Evolutionary conservation across 352 stramenopile species (phyloP).

Genomic region (Phytophthora colocasiae): DNA sequence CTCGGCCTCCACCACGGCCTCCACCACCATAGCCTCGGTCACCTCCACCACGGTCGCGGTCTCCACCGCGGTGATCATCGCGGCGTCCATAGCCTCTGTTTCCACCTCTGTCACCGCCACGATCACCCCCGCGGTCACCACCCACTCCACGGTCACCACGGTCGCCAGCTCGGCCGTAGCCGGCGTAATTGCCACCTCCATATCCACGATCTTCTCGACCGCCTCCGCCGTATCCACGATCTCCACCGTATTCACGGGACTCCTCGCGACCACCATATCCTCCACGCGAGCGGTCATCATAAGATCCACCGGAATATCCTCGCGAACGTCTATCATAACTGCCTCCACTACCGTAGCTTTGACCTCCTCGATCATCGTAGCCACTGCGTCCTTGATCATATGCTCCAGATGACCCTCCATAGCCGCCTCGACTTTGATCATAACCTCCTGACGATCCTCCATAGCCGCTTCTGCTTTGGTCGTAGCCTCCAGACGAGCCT

Average conservation of each 20-base stretch:
- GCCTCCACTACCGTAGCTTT: not conserved
- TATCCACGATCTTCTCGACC: slow-evolving; percentile 16
- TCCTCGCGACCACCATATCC: slow-evolving; percentile 15
- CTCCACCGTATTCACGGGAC: slow-evolving; percentile 16
- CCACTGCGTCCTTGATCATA: slow-evolving; percentile 21
- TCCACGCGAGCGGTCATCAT: slow-evolving; percentile 22
- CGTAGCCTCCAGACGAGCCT: too few relatives aligned
- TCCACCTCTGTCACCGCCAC: slow-evolving; percentile 21
- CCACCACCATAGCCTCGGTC: slow-evolving; percentile 22
- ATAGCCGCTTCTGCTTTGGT: slow-evolving; percentile 22
- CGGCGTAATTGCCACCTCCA: slow-evolving; percentile 5
- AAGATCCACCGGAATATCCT: slow-evolving; percentile 25
- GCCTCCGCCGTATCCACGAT: slow-evolving; percentile 14
- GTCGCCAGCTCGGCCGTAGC: slow-evolving; percentile 19
- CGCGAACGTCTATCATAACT: slow-evolving; percentile 29
- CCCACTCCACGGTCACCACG: too few relatives aligned
- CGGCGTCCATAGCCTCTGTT: slow-evolving; percentile 35
- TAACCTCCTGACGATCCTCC: slow-evolving; percentile 31
- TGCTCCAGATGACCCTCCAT: slow-evolving; percentile 3
- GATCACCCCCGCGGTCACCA: not conserved
- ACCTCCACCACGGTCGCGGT: slow-evolving; percentile 33
- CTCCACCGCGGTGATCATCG: slow-evolving; percentile 41
- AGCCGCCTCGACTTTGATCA: slow-evolving; percentile 32
- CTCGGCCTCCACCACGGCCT: slow-evolving; percentile 39
- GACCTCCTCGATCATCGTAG: slow-evolving; percentile 29